Conservation (phyloP, 2,329 filamentous ascomycete species). For the Trichothecium sympodiale region DNA sequence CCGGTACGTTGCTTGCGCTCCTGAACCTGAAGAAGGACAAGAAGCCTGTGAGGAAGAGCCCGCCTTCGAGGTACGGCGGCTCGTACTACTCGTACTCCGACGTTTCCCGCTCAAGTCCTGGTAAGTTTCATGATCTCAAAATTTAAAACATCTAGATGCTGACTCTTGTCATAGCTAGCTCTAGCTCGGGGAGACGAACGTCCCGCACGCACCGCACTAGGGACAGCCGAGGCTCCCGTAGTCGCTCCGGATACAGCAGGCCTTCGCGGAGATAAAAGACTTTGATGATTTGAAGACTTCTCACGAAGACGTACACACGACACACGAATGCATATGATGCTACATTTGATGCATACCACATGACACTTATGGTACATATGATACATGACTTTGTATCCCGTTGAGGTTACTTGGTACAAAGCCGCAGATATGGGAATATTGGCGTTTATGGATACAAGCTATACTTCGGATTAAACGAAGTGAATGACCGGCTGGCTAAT, state of each 20-base stretch:
- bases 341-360: conserved; percentile 1
- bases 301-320: no score
- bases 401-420: not conserved
- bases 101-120: conserved; percentile 28
- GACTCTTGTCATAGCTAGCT: conserved; percentile 9
- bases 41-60: conserved; percentile 27
- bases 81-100: conserved; percentile 43
- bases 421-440: not conserved
- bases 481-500: no score
- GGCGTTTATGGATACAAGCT: not conserved
- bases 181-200: conserved; percentile 18
- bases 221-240: conserved; percentile 16
- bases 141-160: conserved; percentile 1
- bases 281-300: not conserved
- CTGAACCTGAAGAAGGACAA: conserved; percentile 44
- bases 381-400: no score
- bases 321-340: not conserved
- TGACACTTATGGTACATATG: no score
- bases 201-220: conserved; percentile 20
- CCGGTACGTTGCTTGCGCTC: conserved; percentile 39
- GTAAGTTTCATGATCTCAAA: conserved; percentile 31
- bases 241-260: conserved; percentile 18
- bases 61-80: conserved; percentile 36
- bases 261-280: conserved; percentile 4
- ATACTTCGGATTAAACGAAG: no score